Evolutionary conservation across 2,329 filamentous ascomycete species (phyloP).

Genomic region (Trichoderma koningiopsis): DNA sequence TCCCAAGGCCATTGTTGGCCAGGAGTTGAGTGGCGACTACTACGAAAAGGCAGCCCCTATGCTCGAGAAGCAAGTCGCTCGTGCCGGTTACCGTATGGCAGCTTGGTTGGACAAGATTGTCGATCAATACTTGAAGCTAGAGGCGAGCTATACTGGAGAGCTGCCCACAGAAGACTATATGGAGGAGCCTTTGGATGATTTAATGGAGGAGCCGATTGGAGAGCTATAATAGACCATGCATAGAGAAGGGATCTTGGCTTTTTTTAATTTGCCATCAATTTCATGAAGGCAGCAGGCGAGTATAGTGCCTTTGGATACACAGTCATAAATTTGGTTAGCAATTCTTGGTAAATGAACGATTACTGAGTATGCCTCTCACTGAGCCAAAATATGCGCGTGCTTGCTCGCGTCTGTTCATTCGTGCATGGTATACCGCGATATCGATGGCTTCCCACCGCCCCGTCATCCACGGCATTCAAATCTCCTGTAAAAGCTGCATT

Average conservation of each 20-base stretch:
- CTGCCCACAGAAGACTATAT: conserved; percentile 27
- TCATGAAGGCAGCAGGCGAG: background rate
- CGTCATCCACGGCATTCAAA: too few relatives aligned
- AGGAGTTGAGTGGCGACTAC: conserved; percentile 65
- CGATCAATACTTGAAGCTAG: conserved; percentile 37
- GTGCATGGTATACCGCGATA: background rate
- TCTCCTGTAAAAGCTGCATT: too few relatives aligned
- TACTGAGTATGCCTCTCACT: background rate
- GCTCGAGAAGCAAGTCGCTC: conserved; percentile 67
- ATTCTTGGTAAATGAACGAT: background rate
- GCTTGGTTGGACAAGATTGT: conserved; percentile 67
- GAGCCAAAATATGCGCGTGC: background rate
- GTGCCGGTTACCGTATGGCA: conserved; percentile 68
- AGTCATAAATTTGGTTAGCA: background rate
- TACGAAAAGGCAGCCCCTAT: conserved; percentile 64
- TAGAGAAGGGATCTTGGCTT: background rate
- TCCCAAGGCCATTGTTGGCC: conserved; percentile 55
- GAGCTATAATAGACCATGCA: conserved; percentile 6
- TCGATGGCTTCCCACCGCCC: too few relatives aligned
- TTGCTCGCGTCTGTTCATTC: too few relatives aligned
- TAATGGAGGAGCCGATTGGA: conserved; percentile 36
- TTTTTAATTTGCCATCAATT: background rate
- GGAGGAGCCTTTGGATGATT: conserved; percentile 18
- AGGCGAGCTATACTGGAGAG: conserved; percentile 18
- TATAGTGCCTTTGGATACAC: background rate